These are phyloP conservation scores for Cercophora sp. DNA, from an alignment of 495 filamentous ascomycete genomes.

Conservation along the genomic window DNA sequence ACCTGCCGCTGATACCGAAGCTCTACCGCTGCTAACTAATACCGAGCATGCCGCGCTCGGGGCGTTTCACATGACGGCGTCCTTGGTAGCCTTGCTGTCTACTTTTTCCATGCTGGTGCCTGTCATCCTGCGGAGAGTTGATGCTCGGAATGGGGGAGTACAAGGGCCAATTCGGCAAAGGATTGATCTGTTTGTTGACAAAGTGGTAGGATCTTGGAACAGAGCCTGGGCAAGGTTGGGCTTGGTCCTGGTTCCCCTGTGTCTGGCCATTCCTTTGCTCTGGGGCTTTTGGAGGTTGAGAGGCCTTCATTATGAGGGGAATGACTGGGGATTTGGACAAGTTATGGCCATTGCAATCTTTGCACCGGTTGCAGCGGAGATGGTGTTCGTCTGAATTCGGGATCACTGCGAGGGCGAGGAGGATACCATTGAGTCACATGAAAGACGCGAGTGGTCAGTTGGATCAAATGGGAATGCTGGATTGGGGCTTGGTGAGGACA, in stretches of 20 bases:
- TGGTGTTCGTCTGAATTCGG: slow-evolving; percentile 9
- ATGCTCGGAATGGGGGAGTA: not conserved
- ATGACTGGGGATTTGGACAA: slow-evolving; percentile 37
- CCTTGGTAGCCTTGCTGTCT: not conserved
- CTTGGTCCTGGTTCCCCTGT: slow-evolving; percentile 6
- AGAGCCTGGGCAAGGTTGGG: not conserved
- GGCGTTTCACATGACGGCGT: not conserved
- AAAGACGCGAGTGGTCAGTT: too few relatives aligned
- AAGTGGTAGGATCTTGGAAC: not conserved
- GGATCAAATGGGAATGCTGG: too few relatives aligned
- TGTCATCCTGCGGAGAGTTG: not conserved
- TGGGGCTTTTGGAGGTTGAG: slow-evolving; percentile 30
- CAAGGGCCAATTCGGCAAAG: not conserved
- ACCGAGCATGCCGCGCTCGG: not conserved
- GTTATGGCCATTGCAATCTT: slow-evolving; percentile 33
- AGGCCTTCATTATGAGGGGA: slow-evolving; percentile 15
- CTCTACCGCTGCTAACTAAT: too few relatives aligned
- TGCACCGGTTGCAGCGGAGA: slow-evolving; percentile 29
- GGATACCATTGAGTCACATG: too few relatives aligned
- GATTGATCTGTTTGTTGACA: not conserved
- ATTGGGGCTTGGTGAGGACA: too few relatives aligned
- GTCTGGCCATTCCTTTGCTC: slow-evolving; percentile 24
- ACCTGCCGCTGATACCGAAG: not conserved
- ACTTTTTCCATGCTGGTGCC: not conserved
- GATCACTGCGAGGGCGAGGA: too few relatives aligned